Conservation (phyloP, 2,329 filamentous ascomycete genomes). For the Simplicillium aogashimaense region DNA sequence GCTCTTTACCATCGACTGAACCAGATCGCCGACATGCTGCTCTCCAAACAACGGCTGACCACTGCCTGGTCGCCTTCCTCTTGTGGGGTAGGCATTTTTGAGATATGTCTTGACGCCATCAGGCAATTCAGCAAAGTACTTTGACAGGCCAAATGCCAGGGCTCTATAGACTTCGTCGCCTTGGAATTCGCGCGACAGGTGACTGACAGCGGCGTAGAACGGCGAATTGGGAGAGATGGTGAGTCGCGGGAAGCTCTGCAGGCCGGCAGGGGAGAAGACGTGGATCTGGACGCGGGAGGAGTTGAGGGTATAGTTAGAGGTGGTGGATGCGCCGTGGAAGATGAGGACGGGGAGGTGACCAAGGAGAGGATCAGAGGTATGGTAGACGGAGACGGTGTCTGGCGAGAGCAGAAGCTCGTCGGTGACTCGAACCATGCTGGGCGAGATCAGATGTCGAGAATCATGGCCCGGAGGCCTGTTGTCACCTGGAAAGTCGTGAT, state of each 20-base stretch:
- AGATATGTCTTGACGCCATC: slow-evolving; percentile 65
- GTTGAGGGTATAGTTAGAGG: slow-evolving; percentile 75
- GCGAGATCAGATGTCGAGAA: slow-evolving; percentile 12
- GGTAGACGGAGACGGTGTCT: slow-evolving; percentile 78
- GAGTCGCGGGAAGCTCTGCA: slow-evolving; percentile 81
- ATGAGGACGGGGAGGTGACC: slow-evolving; percentile 74
- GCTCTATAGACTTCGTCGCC: slow-evolving; percentile 89
- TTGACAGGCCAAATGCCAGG: slow-evolving; percentile 83
- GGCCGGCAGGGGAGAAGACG: slow-evolving; percentile 80
- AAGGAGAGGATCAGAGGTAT: slow-evolving; percentile 75
- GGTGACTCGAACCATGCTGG: slow-evolving; percentile 72
- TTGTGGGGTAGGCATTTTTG: slow-evolving; percentile 44
- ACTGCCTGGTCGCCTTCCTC: slow-evolving; percentile 50
- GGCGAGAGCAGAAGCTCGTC: slow-evolving; percentile 70
- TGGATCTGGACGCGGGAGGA: slow-evolving; percentile 93
- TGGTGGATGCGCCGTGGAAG: slow-evolving; percentile 88
- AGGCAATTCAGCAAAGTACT: slow-evolving; percentile 86
- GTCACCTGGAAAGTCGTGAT: not conserved
- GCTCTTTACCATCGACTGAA: slow-evolving; percentile 72
- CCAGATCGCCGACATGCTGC: slow-evolving; percentile 85
- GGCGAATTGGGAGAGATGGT: slow-evolving; percentile 89
- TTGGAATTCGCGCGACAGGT: slow-evolving; percentile 87
- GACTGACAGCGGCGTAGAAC: slow-evolving; percentile 81
- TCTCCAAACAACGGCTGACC: slow-evolving; percentile 71
- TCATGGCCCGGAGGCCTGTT: slow-evolving; percentile 10